Conservation (phyloP, 2,329 filamentous ascomycete genomes). For the Penicillium palitans region DNA sequence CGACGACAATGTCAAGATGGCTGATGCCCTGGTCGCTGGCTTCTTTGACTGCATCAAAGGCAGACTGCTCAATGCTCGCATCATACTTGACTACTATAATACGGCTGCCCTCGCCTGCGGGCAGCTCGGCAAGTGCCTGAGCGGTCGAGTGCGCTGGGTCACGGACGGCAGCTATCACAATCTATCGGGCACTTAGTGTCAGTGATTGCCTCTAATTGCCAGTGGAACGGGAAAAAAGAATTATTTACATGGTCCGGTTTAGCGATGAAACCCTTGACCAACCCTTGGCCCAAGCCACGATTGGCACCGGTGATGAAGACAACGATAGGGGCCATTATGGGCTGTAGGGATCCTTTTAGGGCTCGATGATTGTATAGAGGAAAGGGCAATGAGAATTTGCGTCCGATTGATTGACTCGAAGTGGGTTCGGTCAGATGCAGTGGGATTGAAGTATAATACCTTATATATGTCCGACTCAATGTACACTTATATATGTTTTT, state of each 20-base stretch:
- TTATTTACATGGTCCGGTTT: slow-evolving; percentile 12
- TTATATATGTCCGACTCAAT: neutral
- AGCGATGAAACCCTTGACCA: slow-evolving; percentile 12
- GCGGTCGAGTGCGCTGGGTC: slow-evolving; percentile 28
- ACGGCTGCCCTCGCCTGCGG: slow-evolving; percentile 29
- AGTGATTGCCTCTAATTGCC: neutral
- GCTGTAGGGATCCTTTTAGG: no score
- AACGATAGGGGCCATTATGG: slow-evolving; percentile 11
- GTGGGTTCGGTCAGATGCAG: neutral
- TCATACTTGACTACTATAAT: slow-evolving; percentile 38
- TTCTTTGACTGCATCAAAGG: slow-evolving; percentile 29
- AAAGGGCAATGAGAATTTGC: no score
- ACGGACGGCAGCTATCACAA: slow-evolving; percentile 45
- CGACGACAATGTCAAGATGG: slow-evolving; percentile 40
- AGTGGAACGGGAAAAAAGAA: neutral
- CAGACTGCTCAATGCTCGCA: slow-evolving; percentile 27
- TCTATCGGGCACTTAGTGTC: neutral
- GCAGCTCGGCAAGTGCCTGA: slow-evolving; percentile 23
- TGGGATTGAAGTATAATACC: neutral
- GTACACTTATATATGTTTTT: neutral
- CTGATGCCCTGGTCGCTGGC: slow-evolving; percentile 29
- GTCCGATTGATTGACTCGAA: neutral
- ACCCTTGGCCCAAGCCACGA: slow-evolving; percentile 16
- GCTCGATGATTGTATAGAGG: neutral
- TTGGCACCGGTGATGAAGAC: slow-evolving; percentile 21